phyloP scores from a whole-genome alignment of 108 stramenopile species.

The Conticribra weissflogii region DNA sequence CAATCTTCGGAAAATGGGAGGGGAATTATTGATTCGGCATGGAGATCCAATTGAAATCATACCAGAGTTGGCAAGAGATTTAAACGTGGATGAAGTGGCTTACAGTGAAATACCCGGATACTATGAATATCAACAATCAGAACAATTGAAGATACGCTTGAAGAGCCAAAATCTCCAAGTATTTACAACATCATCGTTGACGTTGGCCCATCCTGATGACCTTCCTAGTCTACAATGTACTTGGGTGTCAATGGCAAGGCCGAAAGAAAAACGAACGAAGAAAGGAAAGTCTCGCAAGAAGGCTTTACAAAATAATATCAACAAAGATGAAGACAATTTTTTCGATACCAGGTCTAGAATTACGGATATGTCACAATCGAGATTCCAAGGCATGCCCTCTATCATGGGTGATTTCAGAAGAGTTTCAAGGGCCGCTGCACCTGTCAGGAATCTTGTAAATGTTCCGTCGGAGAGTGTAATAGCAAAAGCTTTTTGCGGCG shows the following conservation, averaged over 20 bases:
- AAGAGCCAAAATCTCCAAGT: too few relatives aligned
- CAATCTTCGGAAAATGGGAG: slow-evolving; percentile 36
- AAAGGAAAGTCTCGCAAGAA: too few relatives aligned
- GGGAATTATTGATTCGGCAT: slow-evolving; percentile 58
- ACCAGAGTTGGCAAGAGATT: slow-evolving; percentile 37
- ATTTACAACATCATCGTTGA: slow-evolving; percentile 41
- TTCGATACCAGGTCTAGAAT: slow-evolving; percentile 3
- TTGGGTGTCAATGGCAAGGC: slow-evolving; percentile 55
- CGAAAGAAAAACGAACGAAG: slow-evolving; percentile 49
- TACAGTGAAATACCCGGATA: slow-evolving; percentile 65
- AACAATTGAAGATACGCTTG: slow-evolving; percentile 23
- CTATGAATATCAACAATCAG: slow-evolving; percentile 50
- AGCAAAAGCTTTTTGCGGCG: background rate
- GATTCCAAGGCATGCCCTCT: slow-evolving; percentile 57
- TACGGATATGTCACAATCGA: slow-evolving; percentile 27
- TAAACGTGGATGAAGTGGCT: slow-evolving; percentile 46
- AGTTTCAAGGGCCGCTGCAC: slow-evolving; percentile 44
- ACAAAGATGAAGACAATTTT: slow-evolving; percentile 16
- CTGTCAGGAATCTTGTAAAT: slow-evolving; percentile 37
- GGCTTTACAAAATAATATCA: too few relatives aligned
- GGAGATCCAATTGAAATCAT: slow-evolving; percentile 54
- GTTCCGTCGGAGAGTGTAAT: slow-evolving; percentile 14
- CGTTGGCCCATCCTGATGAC: slow-evolving; percentile 69
- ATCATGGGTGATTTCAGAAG: slow-evolving; percentile 78
- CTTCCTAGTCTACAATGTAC: slow-evolving; percentile 41